Percentiles rank a stretch among this genome's conserved stretches.
These are phyloP conservation scores for Limnanthes douglasii DNA, from an alignment of 345 rosid genomes.

Conservation along the genomic window DNA sequence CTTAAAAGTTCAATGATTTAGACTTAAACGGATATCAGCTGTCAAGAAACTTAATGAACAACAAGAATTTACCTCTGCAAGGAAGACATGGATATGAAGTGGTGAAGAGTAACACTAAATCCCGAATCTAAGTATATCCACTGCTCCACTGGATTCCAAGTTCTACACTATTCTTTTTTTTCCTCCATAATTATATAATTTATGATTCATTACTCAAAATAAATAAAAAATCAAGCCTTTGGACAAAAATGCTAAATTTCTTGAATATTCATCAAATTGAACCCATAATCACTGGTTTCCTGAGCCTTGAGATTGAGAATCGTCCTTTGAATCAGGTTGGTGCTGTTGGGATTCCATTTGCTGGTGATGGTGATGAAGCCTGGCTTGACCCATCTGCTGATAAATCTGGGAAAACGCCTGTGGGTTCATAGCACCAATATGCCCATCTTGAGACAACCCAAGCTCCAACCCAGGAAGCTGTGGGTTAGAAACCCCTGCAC, in stretches of 20 bases:
- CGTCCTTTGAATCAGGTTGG: conserved; percentile 49
- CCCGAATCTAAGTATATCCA: conserved; percentile 26
- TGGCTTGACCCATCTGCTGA: conserved; percentile 82
- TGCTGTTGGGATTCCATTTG: conserved; percentile 28
- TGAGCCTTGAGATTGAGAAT: conserved; percentile 90
- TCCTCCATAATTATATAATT: conserved; percentile 33
- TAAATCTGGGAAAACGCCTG: conserved; percentile 71
- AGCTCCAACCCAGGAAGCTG: conserved; percentile 89
- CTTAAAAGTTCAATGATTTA: conserved; percentile 7
- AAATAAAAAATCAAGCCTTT: conserved; percentile 17
- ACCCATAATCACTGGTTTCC: conserved; percentile 42
- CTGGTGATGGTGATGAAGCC: conserved; percentile 32
- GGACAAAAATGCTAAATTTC: conserved; percentile 19
- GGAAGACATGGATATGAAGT: conserved; percentile 21
- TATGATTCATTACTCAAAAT: conserved; percentile 19
- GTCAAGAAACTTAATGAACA: conserved; percentile 10
- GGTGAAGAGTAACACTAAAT: conserved; percentile 17
- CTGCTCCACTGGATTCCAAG: conserved; percentile 26
- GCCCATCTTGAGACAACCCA: conserved; percentile 87
- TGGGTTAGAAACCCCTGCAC: conserved; percentile 32
- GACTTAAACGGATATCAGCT: not conserved
- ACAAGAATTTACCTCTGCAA: conserved; percentile 19
- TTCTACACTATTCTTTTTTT: conserved; percentile 11
- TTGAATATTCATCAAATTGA: conserved; percentile 8
- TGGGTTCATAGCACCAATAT: conserved; percentile 65